phyloP scores from a whole-genome alignment of 1,139 yeast genomes.

The Nakaseomyces nivariensis region DNA sequence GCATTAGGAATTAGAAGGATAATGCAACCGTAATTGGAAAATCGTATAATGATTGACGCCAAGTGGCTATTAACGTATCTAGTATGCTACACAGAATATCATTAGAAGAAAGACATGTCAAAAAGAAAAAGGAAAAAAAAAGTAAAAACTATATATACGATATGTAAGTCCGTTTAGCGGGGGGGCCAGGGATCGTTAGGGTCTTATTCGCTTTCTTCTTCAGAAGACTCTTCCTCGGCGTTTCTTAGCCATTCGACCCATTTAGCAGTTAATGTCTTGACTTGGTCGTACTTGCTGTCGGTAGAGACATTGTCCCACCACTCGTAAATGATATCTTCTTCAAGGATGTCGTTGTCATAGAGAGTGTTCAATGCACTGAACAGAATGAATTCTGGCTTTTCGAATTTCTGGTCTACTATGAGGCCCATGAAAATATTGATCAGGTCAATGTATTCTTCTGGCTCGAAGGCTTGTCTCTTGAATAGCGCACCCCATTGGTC shows the following conservation, averaged over 20 bases:
- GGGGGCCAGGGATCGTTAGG: neutral
- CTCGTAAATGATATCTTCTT: conserved; percentile 63
- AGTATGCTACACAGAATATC: too few species aligned
- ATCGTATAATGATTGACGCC: neutral
- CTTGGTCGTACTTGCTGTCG: conserved; percentile 38
- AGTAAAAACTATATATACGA: neutral
- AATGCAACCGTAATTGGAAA: neutral
- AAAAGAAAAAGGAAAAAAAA: too few species aligned
- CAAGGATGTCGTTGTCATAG: conserved; percentile 71
- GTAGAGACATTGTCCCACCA: conserved; percentile 65
- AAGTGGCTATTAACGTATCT: too few species aligned
- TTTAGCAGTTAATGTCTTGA: conserved; percentile 50
- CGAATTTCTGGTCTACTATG: conserved; percentile 26
- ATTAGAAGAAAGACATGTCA: too few species aligned
- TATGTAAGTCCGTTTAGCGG: too few species aligned
- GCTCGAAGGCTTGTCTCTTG: conserved; percentile 72
- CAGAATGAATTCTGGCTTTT: conserved; percentile 28
- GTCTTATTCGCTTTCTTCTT: conserved; percentile 13
- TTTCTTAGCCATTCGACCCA: conserved; percentile 82
- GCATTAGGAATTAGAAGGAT: neutral
- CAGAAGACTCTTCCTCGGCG: conserved; percentile 69
- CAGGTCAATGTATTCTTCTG: conserved; percentile 67
- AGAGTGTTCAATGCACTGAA: conserved; percentile 57
- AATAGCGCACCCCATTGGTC: conserved; percentile 72
- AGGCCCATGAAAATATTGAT: conserved; percentile 39